Evolutionary conservation across 805 yeast genomes (phyloP).

Genomic region (Trichomonascus vanleenenianus): DNA sequence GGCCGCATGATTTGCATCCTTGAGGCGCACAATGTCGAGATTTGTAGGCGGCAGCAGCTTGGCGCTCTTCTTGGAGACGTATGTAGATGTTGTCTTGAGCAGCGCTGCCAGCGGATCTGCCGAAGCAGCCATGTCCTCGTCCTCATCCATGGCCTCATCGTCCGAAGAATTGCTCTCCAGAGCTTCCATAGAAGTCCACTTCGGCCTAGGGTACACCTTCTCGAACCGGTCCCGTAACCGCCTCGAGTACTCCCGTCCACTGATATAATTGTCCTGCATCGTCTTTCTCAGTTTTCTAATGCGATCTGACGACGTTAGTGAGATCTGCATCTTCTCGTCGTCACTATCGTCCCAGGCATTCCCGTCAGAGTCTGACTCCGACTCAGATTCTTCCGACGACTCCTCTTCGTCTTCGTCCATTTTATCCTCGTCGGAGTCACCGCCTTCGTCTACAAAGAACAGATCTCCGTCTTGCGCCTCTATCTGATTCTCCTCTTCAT

Average conservation of each 20-base stretch:
- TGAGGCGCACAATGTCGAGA: slow-evolving; percentile 71
- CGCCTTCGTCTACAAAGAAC: slow-evolving; percentile 48
- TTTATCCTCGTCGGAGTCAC: slow-evolving; percentile 22
- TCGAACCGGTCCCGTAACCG: slow-evolving; percentile 67
- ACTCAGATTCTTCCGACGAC: background rate
- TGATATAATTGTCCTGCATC: slow-evolving; percentile 44
- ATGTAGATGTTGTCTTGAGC: slow-evolving; percentile 24
- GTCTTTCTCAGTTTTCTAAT: slow-evolving; percentile 63
- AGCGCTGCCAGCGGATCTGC: slow-evolving; percentile 29
- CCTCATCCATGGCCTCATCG: slow-evolving; percentile 22
- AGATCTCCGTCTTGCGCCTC: slow-evolving; percentile 23
- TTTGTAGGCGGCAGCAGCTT: slow-evolving; percentile 60
- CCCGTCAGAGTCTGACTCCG: slow-evolving; percentile 24
- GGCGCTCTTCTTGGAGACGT: slow-evolving; percentile 26
- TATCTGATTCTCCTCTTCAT: slow-evolving; percentile 21
- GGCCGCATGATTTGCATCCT: slow-evolving; percentile 73
- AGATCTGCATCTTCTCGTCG: slow-evolving; percentile 64
- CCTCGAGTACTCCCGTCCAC: slow-evolving; percentile 52
- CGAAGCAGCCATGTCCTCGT: slow-evolving; percentile 25
- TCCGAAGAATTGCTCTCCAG: slow-evolving; percentile 19
- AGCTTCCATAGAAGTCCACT: slow-evolving; percentile 51
- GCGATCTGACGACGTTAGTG: slow-evolving; percentile 51
- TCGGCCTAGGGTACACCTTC: slow-evolving; percentile 72
- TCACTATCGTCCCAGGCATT: slow-evolving; percentile 85
- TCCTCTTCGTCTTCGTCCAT: slow-evolving; percentile 26